A percentile compares a stretch with the other conserved stretches of the same genome.
Evolutionary conservation across 2,329 filamentous ascomycete species (phyloP).

Genomic region (Exserohilum turcica): DNA sequence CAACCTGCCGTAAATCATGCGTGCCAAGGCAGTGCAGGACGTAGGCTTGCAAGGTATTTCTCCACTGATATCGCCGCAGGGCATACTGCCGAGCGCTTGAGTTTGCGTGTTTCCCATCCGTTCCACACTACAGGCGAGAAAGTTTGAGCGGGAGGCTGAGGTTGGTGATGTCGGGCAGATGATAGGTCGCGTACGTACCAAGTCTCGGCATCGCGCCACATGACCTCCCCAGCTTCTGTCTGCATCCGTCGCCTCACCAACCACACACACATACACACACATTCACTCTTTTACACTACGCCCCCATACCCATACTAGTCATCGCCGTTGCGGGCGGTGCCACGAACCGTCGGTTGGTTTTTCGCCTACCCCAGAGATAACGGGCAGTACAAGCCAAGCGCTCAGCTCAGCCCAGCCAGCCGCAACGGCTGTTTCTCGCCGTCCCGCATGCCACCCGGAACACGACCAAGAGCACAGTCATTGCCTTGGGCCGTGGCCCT

Average conservation of each 20-base stretch:
- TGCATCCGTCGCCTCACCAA: not conserved
- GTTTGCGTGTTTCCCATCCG: no score
- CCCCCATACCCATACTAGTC: not conserved
- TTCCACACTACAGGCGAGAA: not conserved
- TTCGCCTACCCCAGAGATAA: not conserved
- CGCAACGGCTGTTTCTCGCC: not conserved
- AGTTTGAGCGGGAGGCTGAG: conserved; percentile 22
- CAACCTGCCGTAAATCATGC: no score
- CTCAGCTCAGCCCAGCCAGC: not conserved
- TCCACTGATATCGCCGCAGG: no score
- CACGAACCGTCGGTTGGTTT: conserved; percentile 5
- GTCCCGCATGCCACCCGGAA: not conserved
- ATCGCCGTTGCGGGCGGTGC: conserved; percentile 11
- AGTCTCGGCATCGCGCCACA: not conserved
- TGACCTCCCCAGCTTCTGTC: conserved; percentile 1
- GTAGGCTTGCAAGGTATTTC: no score
- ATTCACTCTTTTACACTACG: no score
- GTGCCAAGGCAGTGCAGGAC: not conserved
- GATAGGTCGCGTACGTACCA: conserved; percentile 7
- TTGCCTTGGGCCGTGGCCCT: conserved; percentile 4
- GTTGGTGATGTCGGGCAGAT: conserved; percentile 1
- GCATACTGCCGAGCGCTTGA: no score
- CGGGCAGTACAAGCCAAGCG: not conserved
- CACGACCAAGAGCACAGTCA: not conserved
- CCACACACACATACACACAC: not conserved